Conservation (phyloP, 2,329 filamentous ascomycete genomes). For the Phaeosphaeriaceae sp. region DNA sequence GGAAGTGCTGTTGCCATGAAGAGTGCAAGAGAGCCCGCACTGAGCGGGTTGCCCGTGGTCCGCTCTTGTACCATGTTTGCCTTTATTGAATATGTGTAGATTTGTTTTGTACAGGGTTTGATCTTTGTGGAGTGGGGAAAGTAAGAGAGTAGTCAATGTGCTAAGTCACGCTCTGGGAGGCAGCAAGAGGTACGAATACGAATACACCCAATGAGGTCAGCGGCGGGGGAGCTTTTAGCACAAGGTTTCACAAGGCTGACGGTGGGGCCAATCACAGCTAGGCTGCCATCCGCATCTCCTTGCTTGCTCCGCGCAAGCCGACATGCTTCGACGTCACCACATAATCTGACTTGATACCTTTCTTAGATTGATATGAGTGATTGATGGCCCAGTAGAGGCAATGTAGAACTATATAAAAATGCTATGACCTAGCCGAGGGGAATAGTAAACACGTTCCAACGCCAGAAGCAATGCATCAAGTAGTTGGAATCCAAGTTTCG, state of each 20-base stretch:
- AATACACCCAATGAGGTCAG: slow-evolving; percentile 27
- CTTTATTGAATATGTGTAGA: neutral
- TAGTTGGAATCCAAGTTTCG: slow-evolving; percentile 11
- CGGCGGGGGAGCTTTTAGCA: slow-evolving; percentile 19
- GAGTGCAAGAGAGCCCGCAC: slow-evolving; percentile 50
- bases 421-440: slow-evolving; percentile 25
- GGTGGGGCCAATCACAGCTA: too few relatives aligned
- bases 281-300: too few relatives aligned
- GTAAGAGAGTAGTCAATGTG: neutral
- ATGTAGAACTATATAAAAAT: neutral
- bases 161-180: slow-evolving; percentile 1
- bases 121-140: neutral
- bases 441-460: slow-evolving; percentile 32
- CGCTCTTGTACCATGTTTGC: slow-evolving; percentile 35
- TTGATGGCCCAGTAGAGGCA: neutral
- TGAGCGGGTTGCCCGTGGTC: slow-evolving; percentile 51
- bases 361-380: too few relatives aligned
- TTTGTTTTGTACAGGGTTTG: neutral
- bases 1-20: slow-evolving; percentile 55
- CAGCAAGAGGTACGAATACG: slow-evolving; percentile 10
- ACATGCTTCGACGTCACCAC: too few relatives aligned
- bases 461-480: slow-evolving; percentile 38
- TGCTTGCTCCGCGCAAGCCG: too few relatives aligned
- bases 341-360: too few relatives aligned
- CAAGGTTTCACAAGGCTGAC: neutral